phyloP scores from a whole-genome alignment of 805 yeast genomes.

The Osmozyma mogii region DNA sequence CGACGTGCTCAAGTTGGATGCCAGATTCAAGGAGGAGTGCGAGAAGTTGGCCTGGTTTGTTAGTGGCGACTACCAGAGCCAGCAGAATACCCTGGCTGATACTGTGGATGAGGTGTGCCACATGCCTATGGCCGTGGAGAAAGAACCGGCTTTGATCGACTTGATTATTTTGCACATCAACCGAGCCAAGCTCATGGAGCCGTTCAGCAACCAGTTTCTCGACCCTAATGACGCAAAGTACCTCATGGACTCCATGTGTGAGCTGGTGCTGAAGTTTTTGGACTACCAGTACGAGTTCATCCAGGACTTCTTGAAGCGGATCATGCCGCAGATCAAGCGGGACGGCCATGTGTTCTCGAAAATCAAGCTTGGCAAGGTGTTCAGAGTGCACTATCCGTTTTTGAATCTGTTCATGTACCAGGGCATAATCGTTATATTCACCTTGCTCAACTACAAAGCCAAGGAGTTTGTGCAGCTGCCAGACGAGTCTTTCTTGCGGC shows the following conservation, averaged over 20 bases:
- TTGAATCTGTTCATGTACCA: constrained; percentile 43
- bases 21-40: constrained; percentile 35
- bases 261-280: constrained; percentile 25
- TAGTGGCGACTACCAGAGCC: constrained; percentile 7
- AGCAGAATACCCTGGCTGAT: constrained; percentile 7
- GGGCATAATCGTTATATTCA: constrained; percentile 43
- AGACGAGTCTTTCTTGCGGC: constrained; percentile 15
- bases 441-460: constrained; percentile 38
- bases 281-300: constrained; percentile 11
- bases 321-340: constrained; percentile 5
- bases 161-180: constrained; percentile 41
- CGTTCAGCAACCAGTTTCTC: constrained; percentile 33
- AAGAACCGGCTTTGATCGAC: constrained; percentile 34
- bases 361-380: constrained; percentile 24
- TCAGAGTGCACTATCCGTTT: constrained; percentile 36
- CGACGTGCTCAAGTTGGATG: constrained; percentile 34
- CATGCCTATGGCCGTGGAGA: constrained; percentile 17
- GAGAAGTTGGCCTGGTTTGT: constrained; percentile 23
- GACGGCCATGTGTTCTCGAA: constrained; percentile 3
- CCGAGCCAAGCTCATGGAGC: constrained; percentile 44
- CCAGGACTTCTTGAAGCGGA: constrained; percentile 6
- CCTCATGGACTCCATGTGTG: constrained; percentile 28
- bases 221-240: constrained; percentile 21
- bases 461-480: constrained; percentile 24
- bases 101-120: constrained; percentile 11